These are phyloP conservation scores for Aspergillus asperescens DNA, from an alignment of 495 filamentous ascomycete genomes.

Conservation along the genomic window DNA sequence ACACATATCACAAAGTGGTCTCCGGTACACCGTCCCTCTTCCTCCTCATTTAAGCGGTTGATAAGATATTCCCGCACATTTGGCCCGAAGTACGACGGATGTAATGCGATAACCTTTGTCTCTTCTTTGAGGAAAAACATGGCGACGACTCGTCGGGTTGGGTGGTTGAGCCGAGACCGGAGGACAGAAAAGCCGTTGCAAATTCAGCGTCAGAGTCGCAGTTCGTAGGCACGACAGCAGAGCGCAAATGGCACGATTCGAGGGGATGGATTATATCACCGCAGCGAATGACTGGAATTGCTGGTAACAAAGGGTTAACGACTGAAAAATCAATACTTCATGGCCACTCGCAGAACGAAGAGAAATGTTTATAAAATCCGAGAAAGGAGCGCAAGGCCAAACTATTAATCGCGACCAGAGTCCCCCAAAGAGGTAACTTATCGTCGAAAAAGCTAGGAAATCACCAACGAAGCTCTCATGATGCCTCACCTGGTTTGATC, in stretches of 20 bases:
- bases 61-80: conserved; percentile 86
- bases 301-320: neutral
- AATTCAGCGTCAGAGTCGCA: neutral
- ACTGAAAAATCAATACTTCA: conserved; percentile 5
- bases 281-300: neutral
- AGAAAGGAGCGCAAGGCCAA: neutral
- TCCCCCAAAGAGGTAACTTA: neutral
- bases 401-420: neutral
- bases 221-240: too few relatives aligned
- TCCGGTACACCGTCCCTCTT: conserved; percentile 89
- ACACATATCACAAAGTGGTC: conserved; percentile 95
- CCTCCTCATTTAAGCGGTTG: conserved; percentile 78
- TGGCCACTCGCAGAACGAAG: conserved; percentile 1
- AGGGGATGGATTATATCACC: neutral
- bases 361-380: neutral
- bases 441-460: conserved; percentile 1
- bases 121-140: conserved; percentile 99
- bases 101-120: conserved; percentile 85
- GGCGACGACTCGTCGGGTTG: conserved; percentile 4
- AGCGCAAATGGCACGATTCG: too few relatives aligned
- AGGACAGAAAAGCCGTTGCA: neutral
- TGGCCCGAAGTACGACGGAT: conserved; percentile 92
- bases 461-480: conserved; percentile 3
- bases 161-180: neutral
- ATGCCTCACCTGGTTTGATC: conserved; percentile 11